These are phyloP conservation scores for Boletus rufocinnamomeus DNA, from an alignment of 768 basidiomycete species.

Conservation along the genomic window DNA sequence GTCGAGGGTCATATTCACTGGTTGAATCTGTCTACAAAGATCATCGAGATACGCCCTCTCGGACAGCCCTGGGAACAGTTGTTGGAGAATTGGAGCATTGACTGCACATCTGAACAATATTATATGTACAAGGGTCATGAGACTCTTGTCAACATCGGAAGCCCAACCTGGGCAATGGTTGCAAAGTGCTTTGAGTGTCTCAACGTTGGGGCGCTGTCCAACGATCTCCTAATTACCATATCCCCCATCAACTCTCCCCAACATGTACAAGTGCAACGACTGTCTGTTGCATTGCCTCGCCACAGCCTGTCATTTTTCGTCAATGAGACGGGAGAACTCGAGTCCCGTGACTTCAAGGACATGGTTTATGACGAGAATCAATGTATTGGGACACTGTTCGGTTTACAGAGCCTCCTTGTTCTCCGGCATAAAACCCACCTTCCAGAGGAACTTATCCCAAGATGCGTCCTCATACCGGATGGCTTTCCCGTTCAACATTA, in stretches of 20 bases:
- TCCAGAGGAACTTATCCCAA: neutral
- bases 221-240: slow-evolving; percentile 18
- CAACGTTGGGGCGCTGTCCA: neutral
- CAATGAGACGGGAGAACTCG: slow-evolving; percentile 28
- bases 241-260: neutral
- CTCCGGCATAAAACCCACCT: neutral
- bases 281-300: slow-evolving; percentile 37
- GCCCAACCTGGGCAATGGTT: slow-evolving; percentile 23
- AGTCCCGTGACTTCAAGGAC: slow-evolving; percentile 39
- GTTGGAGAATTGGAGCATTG: slow-evolving; percentile 23
- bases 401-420: slow-evolving; percentile 39
- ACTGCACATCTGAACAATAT: neutral
- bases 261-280: neutral
- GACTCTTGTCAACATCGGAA: slow-evolving; percentile 24
- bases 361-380: slow-evolving; percentile 43
- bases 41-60: slow-evolving; percentile 28
- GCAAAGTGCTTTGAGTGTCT: slow-evolving; percentile 3
- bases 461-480: neutral
- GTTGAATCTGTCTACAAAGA: slow-evolving; percentile 17
- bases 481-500: neutral
- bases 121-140: neutral
- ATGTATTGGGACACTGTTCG: slow-evolving; percentile 42
- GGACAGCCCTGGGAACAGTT: slow-evolving; percentile 22
- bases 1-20: slow-evolving; percentile 25
- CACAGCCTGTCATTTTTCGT: slow-evolving; percentile 41